Evolutionary conservation across 331 rosid genomes (phyloP), one percentile per base, ranked within the genome.

Genomic region (Arachis monticola): DNA sequence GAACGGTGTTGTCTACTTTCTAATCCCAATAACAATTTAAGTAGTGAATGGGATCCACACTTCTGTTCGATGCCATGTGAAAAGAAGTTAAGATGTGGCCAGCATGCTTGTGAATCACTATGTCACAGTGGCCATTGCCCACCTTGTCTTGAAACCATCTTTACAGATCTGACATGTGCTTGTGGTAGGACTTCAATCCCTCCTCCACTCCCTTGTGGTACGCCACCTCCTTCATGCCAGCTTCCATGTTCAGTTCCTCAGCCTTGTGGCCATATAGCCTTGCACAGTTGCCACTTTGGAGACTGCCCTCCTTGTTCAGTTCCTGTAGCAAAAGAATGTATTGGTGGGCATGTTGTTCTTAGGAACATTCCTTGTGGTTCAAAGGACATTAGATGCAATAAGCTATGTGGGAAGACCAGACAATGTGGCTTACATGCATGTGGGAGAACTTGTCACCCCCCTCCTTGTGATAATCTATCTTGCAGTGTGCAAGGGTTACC

Each of bases 71-170:
- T 89, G 87, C 74, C 88, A 7, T 93, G 98, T 57, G 97, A 88
- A 46, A 93, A 93, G 88, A 93, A 89, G 80, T 87, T 85, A 32
- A 85, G 94, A 87, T 93, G 98, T 13, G 97, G 97, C 56, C 98
- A 89, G 81, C 98, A 93, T 85, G 85, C 89, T n/a, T 93, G 98
- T 55, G 87, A 85, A 76, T 87, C 96, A 0, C 79, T 91, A 50
- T 93, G 98, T 69, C 98, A 93, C 81, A 93, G 94, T 69, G 98
- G 98, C 59, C 94, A 93, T 69, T 93, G 98, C 76, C 93, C 97
- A 45, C 92, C 97, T 45, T 91, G 98, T 84, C 96, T 88, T 17
- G 96, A 91, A 79, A 91, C 98, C 70, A 91, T 91, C 64, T 93
- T 93, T 64, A 76, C 89, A 13, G 97, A 93, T 80, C 76, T 91